Percentiles rank a stretch among this genome's conserved stretches.
phyloP scores from a whole-genome alignment of 2,329 filamentous ascomycete genomes.

The Trichoderma sp. region DNA sequence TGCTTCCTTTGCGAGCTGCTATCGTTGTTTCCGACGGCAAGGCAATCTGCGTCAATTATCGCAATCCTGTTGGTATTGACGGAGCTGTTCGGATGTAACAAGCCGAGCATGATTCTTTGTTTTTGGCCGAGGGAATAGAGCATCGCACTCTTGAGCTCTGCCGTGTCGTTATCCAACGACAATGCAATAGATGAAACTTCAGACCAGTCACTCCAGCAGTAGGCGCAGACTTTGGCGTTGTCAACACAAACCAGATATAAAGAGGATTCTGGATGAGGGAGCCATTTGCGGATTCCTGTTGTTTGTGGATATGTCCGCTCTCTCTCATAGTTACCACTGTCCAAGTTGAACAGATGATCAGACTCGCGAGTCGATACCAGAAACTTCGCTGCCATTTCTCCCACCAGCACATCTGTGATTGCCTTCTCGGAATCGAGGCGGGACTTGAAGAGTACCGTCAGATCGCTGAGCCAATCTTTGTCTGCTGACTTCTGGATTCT shows the following conservation, averaged over 20 bases:
- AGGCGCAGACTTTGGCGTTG: slow-evolving; percentile 32
- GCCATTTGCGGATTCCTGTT: slow-evolving; percentile 26
- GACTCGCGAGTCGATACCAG: slow-evolving; percentile 40
- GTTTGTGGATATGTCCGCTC: slow-evolving; percentile 30
- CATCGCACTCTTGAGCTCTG: slow-evolving; percentile 35
- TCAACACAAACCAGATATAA: slow-evolving; percentile 39
- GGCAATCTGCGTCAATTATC: neutral
- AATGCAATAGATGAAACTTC: slow-evolving; percentile 31
- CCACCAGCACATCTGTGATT: slow-evolving; percentile 37
- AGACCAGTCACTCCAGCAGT: slow-evolving; percentile 39
- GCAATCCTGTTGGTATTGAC: neutral
- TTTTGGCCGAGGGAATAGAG: slow-evolving; percentile 31
- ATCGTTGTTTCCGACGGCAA: neutral
- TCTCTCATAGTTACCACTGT: slow-evolving; percentile 33
- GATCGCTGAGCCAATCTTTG: slow-evolving; percentile 22
- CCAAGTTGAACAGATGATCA: slow-evolving; percentile 39
- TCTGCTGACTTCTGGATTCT: slow-evolving; percentile 29
- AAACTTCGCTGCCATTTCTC: slow-evolving; percentile 33
- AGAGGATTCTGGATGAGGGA: slow-evolving; percentile 32
- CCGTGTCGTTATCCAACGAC: slow-evolving; percentile 21
- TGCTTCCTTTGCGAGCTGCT: neutral
- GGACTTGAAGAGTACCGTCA: slow-evolving; percentile 32
- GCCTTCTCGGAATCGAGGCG: slow-evolving; percentile 34
- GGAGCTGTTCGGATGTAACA: slow-evolving; percentile 9
- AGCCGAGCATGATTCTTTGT: slow-evolving; percentile 30